Percentiles rank a stretch among this genome's conserved stretches.
phyloP scores from a whole-genome alignment of 345 rosid genomes.

The Acer negundo region DNA sequence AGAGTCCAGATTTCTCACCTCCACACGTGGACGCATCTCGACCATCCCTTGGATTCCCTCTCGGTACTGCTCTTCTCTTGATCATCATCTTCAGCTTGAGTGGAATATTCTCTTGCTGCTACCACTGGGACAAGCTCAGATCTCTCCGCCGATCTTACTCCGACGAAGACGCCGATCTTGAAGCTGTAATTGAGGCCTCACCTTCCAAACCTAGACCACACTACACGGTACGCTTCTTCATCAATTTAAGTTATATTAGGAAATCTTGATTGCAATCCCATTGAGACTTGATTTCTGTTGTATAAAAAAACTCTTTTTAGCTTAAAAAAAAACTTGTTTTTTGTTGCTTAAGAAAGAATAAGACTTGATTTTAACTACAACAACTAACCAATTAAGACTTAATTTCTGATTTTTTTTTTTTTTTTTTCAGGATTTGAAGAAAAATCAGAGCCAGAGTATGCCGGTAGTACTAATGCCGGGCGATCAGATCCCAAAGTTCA shows the following conservation, averaged over 20 bases:
- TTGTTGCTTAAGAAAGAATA: no score
- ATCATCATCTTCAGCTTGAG: slow-evolving; percentile 84
- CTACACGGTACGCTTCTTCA: slow-evolving; percentile 25
- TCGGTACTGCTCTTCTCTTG: slow-evolving; percentile 89
- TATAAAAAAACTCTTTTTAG: no score
- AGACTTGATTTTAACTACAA: background rate
- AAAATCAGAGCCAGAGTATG: slow-evolving; percentile 52
- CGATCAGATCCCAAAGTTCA: slow-evolving; percentile 76
- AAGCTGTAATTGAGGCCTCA: slow-evolving; percentile 50
- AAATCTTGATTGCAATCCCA: no score
- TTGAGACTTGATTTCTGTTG: no score
- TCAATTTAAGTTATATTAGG: no score
- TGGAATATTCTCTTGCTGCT: slow-evolving; percentile 96
- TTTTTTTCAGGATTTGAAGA: slow-evolving; percentile 52
- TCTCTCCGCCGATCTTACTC: slow-evolving; percentile 73
- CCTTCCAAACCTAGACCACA: slow-evolving; percentile 48
- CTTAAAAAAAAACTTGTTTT: no score
- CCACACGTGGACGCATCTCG: slow-evolving; percentile 79
- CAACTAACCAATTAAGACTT: background rate
- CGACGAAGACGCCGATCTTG: slow-evolving; percentile 36
- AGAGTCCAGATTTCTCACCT: slow-evolving; percentile 68
- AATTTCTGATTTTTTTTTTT: background rate
- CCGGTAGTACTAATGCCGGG: slow-evolving; percentile 89
- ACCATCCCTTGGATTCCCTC: slow-evolving; percentile 90
- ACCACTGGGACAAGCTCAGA: slow-evolving; percentile 95